These are phyloP conservation scores for Rhexocercosporidium sp. DNA, from an alignment of 2,329 filamentous ascomycete genomes.

Conservation along the genomic window DNA sequence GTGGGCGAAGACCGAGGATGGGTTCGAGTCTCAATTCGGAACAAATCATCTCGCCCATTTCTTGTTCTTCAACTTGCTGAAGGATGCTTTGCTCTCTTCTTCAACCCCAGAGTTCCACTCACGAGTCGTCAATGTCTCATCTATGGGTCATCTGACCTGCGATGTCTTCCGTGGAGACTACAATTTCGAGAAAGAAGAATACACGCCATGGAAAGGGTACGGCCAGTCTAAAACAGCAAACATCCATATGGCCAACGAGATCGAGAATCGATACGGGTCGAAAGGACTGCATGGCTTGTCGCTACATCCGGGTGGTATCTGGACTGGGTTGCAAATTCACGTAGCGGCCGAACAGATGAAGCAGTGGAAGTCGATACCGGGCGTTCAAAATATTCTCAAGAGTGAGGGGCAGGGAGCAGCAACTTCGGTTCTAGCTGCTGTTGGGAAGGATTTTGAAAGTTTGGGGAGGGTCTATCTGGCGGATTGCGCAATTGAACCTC, in stretches of 20 bases:
- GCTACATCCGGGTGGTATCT: conserved; percentile 50
- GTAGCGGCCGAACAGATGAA: conserved; percentile 20
- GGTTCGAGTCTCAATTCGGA: conserved; percentile 57
- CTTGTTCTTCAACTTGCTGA: conserved; percentile 57
- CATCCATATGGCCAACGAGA: conserved; percentile 52
- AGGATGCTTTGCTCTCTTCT: conserved; percentile 48
- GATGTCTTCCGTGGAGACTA: conserved; percentile 36
- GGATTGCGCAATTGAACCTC: conserved; percentile 48
- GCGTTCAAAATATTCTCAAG: conserved; percentile 23
- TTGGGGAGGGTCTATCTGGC: conserved; percentile 54
- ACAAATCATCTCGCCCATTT: conserved; percentile 60
- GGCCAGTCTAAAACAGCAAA: conserved; percentile 52
- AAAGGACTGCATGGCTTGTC: conserved; percentile 47
- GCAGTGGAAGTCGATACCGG: conserved; percentile 9
- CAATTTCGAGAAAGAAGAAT: conserved; percentile 42
- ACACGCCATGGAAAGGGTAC: conserved; percentile 47
- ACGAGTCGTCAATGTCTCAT: conserved; percentile 54
- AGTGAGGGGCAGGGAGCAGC: conserved; percentile 46
- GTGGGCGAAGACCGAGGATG: conserved; percentile 47
- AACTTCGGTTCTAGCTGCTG: conserved; percentile 49
- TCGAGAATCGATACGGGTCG: conserved; percentile 51
- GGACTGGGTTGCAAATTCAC: conserved; percentile 42
- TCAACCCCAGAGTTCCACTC: conserved; percentile 49
- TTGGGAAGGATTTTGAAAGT: conserved; percentile 41
- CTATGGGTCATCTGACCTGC: conserved; percentile 47